These are phyloP conservation scores for Bacidia gigantensis DNA, from an alignment of 495 filamentous ascomycete genomes.

Conservation along the genomic window DNA sequence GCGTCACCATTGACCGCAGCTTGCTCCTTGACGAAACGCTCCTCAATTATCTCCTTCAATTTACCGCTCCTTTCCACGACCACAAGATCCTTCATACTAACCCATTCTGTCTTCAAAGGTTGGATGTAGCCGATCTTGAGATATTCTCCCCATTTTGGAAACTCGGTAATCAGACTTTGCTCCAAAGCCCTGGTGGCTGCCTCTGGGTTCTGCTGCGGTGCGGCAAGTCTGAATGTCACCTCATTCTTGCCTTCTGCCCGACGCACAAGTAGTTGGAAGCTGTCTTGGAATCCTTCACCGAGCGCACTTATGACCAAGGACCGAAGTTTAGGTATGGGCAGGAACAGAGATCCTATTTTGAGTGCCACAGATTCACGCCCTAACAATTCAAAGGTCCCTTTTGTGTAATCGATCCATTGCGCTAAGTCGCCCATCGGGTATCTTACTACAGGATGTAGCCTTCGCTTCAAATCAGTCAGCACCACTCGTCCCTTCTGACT, in stretches of 20 bases:
- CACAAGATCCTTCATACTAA: neutral
- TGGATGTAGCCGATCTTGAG: neutral
- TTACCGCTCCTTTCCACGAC: neutral
- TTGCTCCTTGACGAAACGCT: too few species aligned
- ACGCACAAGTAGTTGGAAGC: neutral
- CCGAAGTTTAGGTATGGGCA: too few species aligned
- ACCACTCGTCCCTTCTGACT: neutral
- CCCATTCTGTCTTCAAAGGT: neutral
- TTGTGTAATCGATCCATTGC: too few species aligned
- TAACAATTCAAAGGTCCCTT: too few species aligned
- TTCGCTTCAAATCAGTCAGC: neutral
- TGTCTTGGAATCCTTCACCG: too few species aligned
- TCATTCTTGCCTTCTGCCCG: neutral
- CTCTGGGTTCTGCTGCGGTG: neutral
- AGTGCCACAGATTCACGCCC: too few species aligned
- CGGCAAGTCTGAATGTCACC: neutral
- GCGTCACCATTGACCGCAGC: too few species aligned
- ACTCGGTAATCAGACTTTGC: neutral
- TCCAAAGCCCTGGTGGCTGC: neutral
- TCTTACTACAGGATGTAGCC: neutral
- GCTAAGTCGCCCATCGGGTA: constrained; percentile 1
- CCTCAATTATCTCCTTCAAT: constrained; percentile 1
- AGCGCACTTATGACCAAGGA: too few species aligned
- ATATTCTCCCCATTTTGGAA: constrained; percentile 2
- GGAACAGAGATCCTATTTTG: too few species aligned